Conservation (phyloP, 2,329 filamentous ascomycete species). For the Ustilaginoidea virens region DNA sequence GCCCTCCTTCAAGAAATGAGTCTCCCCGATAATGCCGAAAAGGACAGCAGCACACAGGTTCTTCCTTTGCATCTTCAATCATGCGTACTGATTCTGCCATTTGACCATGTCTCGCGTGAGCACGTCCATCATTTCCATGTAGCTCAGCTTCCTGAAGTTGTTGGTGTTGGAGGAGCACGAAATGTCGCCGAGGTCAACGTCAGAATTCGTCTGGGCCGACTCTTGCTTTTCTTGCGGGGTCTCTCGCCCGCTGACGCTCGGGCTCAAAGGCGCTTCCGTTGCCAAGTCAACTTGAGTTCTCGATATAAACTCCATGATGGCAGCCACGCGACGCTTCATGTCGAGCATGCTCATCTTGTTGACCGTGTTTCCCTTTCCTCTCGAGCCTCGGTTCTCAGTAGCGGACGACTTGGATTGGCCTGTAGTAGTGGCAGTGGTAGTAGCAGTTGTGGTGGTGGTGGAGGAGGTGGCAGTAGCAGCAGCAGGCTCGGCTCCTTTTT, state of each 20-base stretch:
- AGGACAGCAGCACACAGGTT: too few relatives aligned
- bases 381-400: slow-evolving; percentile 36
- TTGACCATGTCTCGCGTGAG: slow-evolving; percentile 66
- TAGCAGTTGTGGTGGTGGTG: too few relatives aligned
- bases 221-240: slow-evolving; percentile 19
- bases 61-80: slow-evolving; percentile 5
- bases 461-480: too few relatives aligned
- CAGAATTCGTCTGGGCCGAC: slow-evolving; percentile 20
- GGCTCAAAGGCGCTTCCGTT: slow-evolving; percentile 38
- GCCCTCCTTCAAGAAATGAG: too few relatives aligned
- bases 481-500: slow-evolving; percentile 23
- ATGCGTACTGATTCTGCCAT: slow-evolving; percentile 62
- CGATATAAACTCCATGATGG: slow-evolving; percentile 79
- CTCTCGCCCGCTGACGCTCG: slow-evolving; percentile 15
- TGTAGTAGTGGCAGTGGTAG: slow-evolving; percentile 12
- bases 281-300: slow-evolving; percentile 80
- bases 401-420: slow-evolving; percentile 19
- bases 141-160: slow-evolving; percentile 62
- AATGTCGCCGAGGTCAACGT: slow-evolving; percentile 11
- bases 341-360: slow-evolving; percentile 73
- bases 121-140: slow-evolving; percentile 82
- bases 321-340: slow-evolving; percentile 70
- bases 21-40: too few relatives aligned
- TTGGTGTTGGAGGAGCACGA: slow-evolving; percentile 15
- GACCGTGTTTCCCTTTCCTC: slow-evolving; percentile 34